Base-by-base conservation (phyloP, 305 asterid species). In the Ajuga reptans region DNA sequence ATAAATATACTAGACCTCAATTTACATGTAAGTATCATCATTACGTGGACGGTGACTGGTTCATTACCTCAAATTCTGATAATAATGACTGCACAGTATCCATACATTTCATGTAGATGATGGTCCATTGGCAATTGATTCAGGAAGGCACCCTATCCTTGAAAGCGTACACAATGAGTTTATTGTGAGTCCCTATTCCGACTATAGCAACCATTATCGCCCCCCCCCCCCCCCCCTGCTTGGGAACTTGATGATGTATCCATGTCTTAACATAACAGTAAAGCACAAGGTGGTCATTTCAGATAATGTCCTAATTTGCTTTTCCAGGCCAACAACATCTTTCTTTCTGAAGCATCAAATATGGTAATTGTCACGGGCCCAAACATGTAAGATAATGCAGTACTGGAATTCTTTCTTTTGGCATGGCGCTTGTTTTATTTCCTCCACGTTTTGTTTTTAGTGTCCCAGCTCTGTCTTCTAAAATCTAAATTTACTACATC, bases 71-170 rank as follows among this genome's bases (percentile, higher is more conserved):
- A 36, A 68, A 57, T 18, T 50, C 52, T 72, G 65, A 58, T 60
- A 66, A 68, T 54, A 51, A 37, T 55, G 58, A 54, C 69, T 68
- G 77, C 75, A 74, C 53, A 72, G 56, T 63, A 65, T 71, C 33
- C 58, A 49, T 64, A 53, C 21, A 55, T 71, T 73, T 61, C 67
- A 36, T 21, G 27, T 82, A 90, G 98, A 82, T 80, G 90, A 87
- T 77, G 98, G 98, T 46, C 98, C 98, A 27, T 77, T 92, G 82
- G 97, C 98, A 77, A 92, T 92, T 80, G 98, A 92, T 77, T 84
- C 89, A 58, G 97, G 96, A 78, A 79, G 97, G 69, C 98, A 92
- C 73, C 97, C 98, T 49, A 88, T 92, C 79, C 89, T 92, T 52
- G 98, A 92, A 81, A 80, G 81, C 58, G 66, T 86, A 39, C 97